Evolutionary conservation across 2,329 filamentous ascomycete species (phyloP).

Genomic region (Colletotrichum sp.): DNA sequence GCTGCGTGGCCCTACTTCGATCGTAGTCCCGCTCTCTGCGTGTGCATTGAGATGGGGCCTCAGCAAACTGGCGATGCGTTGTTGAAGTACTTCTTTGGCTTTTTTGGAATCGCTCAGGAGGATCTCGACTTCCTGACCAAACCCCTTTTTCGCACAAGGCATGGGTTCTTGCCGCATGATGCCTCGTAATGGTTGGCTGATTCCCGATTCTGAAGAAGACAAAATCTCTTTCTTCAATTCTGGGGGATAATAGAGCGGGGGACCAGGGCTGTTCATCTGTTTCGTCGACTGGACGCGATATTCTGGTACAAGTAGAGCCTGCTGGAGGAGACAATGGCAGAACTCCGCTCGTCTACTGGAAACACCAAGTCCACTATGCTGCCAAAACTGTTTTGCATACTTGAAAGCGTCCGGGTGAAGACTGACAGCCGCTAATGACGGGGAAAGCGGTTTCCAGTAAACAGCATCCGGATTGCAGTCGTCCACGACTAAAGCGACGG

Average conservation of each 20-base stretch:
- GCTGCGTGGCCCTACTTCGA: background rate
- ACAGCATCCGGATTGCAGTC: constrained; percentile 51
- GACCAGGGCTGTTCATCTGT: background rate
- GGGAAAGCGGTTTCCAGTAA: constrained; percentile 59
- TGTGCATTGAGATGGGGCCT: background rate
- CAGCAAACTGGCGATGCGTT: constrained; percentile 79
- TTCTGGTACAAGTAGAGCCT: constrained; percentile 60
- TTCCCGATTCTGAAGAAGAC: background rate
- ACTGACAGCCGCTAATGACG: constrained; percentile 72
- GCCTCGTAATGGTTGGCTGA: background rate
- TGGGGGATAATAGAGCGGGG: background rate
- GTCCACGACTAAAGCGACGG: constrained; percentile 69
- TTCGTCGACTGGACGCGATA: constrained; percentile 22
- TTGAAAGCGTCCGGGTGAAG: constrained; percentile 71
- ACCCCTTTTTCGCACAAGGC: background rate
- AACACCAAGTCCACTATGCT: constrained; percentile 93
- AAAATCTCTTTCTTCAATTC: background rate
- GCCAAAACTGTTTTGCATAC: constrained; percentile 91
- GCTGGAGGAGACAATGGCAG: constrained; percentile 75
- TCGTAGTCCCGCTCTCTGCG: background rate
- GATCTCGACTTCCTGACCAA: background rate
- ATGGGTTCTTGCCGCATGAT: too few relatives aligned
- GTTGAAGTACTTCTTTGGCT: constrained; percentile 72
- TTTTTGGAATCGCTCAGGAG: background rate
- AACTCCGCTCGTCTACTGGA: constrained; percentile 92